phyloP scores from a whole-genome alignment of 257 asterid species.

The Ballota nigra region DNA sequence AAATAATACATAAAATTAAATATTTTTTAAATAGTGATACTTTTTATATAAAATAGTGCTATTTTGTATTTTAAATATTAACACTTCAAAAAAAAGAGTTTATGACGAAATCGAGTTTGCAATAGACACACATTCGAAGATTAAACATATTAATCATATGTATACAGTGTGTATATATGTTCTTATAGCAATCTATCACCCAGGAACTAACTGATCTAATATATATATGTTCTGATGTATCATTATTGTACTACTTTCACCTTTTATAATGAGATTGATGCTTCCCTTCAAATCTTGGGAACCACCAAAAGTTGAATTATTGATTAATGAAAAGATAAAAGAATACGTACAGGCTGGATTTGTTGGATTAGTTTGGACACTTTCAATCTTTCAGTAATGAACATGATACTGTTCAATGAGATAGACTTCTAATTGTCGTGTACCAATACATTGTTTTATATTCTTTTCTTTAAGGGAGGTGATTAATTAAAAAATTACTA shows the following conservation, averaged over 20 bases:
- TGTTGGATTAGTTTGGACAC: constrained; percentile 17
- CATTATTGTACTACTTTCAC: neutral
- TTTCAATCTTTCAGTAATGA: neutral
- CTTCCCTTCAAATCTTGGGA: constrained; percentile 34
- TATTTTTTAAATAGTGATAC: no score
- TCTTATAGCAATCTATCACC: no score
- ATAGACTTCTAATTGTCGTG: neutral
- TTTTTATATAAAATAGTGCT: no score
- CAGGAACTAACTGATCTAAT: no score
- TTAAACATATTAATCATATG: neutral
- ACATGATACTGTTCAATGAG: neutral
- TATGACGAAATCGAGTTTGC: no score
- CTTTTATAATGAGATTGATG: constrained; percentile 13
- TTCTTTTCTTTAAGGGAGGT: neutral
- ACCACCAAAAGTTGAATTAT: constrained; percentile 35
- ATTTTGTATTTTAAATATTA: no score
- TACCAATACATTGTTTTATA: neutral
- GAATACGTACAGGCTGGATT: constrained; percentile 24
- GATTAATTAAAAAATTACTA: neutral
- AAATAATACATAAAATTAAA: no score
- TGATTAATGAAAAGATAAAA: constrained; percentile 22
- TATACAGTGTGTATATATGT: neutral
- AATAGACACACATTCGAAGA: no score
- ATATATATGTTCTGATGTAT: neutral
- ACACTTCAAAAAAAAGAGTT: no score